Percentiles rank a stretch among this genome's conserved stretches.
Evolutionary conservation across 73 alveolate genomes (phyloP).

Genomic region (Paramecium sexaurelia): DNA sequence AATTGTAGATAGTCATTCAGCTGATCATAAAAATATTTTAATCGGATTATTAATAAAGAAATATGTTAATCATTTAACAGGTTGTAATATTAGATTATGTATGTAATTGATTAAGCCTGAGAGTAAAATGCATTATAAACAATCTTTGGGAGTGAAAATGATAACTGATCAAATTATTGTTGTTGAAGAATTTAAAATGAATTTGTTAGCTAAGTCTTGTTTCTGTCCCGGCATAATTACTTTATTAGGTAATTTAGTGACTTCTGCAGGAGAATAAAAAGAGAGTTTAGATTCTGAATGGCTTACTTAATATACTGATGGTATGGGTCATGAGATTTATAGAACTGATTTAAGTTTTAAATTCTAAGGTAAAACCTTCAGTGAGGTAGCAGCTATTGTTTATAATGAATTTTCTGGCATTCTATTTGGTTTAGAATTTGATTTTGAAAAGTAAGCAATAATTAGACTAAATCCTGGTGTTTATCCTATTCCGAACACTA

Average conservation of each 20-base stretch:
- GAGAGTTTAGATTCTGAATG: constrained; percentile 85
- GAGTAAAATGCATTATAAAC: constrained; percentile 87
- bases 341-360: constrained; percentile 75
- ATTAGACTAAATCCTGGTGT: constrained; percentile 93
- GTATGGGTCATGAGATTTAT: constrained; percentile 96
- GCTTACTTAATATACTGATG: constrained; percentile 90
- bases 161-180: constrained; percentile 82
- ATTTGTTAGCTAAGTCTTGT: constrained; percentile 91
- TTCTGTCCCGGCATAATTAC: constrained; percentile 96
- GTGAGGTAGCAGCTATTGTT: constrained; percentile 86
- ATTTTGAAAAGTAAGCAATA: constrained; percentile 80
- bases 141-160: constrained; percentile 72
- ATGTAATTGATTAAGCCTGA: constrained; percentile 96
- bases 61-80: constrained; percentile 83
- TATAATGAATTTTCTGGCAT: constrained; percentile 89
- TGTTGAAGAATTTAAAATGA: constrained; percentile 81
- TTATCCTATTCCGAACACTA: constrained; percentile 80
- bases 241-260: constrained; percentile 78
- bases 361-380: constrained; percentile 84
- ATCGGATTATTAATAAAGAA: constrained; percentile 89
- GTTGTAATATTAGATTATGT: constrained; percentile 82
- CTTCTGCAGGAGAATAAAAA: constrained; percentile 87
- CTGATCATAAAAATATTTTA: constrained; percentile 95
- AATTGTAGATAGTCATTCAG: constrained; percentile 86
- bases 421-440: constrained; percentile 94